Conservation (phyloP, 176 grass and related monocot genomes). For the Aegilops tauschii region DNA sequence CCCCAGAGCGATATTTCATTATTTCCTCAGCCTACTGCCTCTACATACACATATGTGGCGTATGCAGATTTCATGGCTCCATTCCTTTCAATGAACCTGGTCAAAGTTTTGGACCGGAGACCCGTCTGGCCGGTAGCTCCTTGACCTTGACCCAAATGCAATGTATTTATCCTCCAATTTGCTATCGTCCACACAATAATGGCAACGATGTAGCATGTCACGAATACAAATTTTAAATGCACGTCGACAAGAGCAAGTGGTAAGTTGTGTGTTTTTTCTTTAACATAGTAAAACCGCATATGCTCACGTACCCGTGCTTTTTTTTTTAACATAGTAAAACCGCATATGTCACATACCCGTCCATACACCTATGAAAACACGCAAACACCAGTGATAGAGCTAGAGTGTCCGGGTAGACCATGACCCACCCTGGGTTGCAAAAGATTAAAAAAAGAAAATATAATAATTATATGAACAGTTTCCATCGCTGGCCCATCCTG, state of each 20-base stretch:
- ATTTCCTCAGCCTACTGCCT: background rate
- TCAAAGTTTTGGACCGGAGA: conserved; percentile 33
- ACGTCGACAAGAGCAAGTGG: background rate
- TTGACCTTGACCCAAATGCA: conserved; percentile 30
- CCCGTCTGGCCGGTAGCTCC: background rate
- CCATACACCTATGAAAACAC: no score
- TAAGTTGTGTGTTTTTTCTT: background rate
- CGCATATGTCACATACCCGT: no score
- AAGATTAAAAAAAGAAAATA: no score
- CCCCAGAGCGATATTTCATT: background rate
- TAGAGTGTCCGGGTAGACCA: no score
- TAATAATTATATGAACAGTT: no score
- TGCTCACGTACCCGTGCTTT: no score
- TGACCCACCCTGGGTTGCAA: no score
- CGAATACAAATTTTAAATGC: background rate
- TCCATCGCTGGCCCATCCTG: no score
- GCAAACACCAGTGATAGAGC: no score
- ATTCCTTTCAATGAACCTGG: conserved; percentile 32
- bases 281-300: no score
- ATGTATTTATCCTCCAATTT: background rate
- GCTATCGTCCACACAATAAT: background rate
- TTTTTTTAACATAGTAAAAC: no score
- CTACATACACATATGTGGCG: background rate
- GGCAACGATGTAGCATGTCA: background rate
- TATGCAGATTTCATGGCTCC: background rate